These are phyloP conservation scores for Diaporthe citrichinensis DNA, from an alignment of 2,329 filamentous ascomycete genomes.

Conservation along the genomic window DNA sequence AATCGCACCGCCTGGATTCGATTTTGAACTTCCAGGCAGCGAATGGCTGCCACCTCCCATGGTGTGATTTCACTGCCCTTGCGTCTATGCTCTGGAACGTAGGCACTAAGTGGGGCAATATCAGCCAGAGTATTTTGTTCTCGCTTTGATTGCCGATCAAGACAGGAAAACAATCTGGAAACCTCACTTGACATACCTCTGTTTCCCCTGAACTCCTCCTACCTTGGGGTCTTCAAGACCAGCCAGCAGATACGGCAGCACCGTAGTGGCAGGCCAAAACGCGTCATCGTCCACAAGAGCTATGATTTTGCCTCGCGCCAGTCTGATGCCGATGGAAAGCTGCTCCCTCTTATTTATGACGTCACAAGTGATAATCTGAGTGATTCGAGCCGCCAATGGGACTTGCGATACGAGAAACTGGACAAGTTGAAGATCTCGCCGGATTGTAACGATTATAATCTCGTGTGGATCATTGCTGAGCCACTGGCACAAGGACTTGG, in stretches of 20 bases:
- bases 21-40: constrained; percentile 13
- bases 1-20: constrained; percentile 8
- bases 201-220: constrained; percentile 6
- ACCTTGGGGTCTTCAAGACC: constrained; percentile 1
- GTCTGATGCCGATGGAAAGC: constrained; percentile 5
- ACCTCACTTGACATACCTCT: not conserved
- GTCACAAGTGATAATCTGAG: constrained; percentile 1
- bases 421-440: not conserved
- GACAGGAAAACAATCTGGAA: accelerated
- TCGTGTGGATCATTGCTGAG: not conserved
- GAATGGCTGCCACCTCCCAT: constrained; percentile 21
- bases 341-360: constrained; percentile 18
- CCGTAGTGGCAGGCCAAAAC: not conserved
- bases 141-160: accelerated
- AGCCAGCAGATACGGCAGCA: constrained; percentile 10
- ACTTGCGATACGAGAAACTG: constrained; percentile 2
- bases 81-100: not conserved
- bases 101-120: not conserved
- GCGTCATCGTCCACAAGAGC: constrained; percentile 24
- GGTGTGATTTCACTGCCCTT: not conserved
- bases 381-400: not conserved
- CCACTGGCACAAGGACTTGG: not conserved
- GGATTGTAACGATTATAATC: constrained; percentile 22
- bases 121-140: not conserved
- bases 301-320: not conserved